Conservation (phyloP, 1,284 basidiomycete species). For the Takashimella koratensis region DNA sequence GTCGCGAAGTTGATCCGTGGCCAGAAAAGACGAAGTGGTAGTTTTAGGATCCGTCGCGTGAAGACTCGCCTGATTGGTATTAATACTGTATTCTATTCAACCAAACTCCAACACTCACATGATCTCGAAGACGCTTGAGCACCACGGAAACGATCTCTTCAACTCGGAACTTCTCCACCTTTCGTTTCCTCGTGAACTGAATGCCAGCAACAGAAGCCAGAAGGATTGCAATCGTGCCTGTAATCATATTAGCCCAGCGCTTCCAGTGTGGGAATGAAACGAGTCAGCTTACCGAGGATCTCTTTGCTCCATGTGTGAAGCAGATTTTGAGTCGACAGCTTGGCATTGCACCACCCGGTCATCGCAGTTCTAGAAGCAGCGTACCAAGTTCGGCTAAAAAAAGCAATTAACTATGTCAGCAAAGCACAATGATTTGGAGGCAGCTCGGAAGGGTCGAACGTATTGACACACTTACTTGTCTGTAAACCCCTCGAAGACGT, state of each 20-base stretch:
- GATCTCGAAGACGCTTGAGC: constrained; percentile 75
- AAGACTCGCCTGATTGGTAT: constrained; percentile 58
- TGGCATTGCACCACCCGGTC: constrained; percentile 65
- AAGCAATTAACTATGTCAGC: too few relatives aligned
- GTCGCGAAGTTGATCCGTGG: constrained; percentile 87
- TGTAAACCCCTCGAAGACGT: constrained; percentile 70
- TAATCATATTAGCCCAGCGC: too few relatives aligned
- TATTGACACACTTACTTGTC: too few relatives aligned
- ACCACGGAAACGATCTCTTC: constrained; percentile 73
- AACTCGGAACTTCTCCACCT: constrained; percentile 49
- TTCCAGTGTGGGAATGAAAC: too few relatives aligned
- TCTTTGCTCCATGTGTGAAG: constrained; percentile 68
- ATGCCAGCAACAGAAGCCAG: too few relatives aligned
- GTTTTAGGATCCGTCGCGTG: constrained; percentile 53
- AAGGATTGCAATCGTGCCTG: too few relatives aligned
- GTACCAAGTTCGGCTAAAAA: too few relatives aligned
- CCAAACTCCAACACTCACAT: constrained; percentile 44
- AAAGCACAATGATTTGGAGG: too few relatives aligned
- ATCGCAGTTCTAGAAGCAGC: constrained; percentile 70
- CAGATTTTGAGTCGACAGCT: constrained; percentile 62
- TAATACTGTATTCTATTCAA: constrained; percentile 1
- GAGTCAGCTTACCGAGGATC: too few relatives aligned
- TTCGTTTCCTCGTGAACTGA: too few relatives aligned
- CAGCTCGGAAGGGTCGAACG: too few relatives aligned
- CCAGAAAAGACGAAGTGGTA: constrained; percentile 73